Conservation (phyloP, 192 early-diverging fungal species). For the Podila clonocystis region DNA sequence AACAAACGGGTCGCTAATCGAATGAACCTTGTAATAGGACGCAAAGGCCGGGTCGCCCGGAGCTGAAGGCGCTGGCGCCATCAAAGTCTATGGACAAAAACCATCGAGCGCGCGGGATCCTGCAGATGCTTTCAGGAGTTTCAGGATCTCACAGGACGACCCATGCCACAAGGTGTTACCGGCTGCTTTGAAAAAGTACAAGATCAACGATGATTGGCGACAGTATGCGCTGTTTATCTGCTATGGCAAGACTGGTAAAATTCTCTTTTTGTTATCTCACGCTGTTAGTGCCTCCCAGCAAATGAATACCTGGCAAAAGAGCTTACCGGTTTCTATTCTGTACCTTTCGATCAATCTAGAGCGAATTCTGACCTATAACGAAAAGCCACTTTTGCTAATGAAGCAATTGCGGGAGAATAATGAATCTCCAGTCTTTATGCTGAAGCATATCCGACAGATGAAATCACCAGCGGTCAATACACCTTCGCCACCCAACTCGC, state of each 20-base stretch:
- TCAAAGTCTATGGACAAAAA: conserved; percentile 89
- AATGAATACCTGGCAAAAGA: neutral
- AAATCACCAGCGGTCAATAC: conserved; percentile 52
- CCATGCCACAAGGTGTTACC: conserved; percentile 88
- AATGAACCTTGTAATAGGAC: conserved; percentile 11
- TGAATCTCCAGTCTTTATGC: conserved; percentile 76
- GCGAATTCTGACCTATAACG: conserved; percentile 77
- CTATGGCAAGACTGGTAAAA: conserved; percentile 71
- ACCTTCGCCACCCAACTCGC: conserved; percentile 24
- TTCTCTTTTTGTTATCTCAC: neutral
- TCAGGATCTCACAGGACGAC: conserved; percentile 84
- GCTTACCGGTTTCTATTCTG: neutral
- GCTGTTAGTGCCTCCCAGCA: neutral
- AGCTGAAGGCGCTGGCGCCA: conserved; percentile 62
- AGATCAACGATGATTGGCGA: conserved; percentile 87
- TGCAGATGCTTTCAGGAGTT: conserved; percentile 84
- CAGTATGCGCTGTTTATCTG: conserved; percentile 87
- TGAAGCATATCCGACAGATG: conserved; percentile 68
- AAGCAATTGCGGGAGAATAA: conserved; percentile 79
- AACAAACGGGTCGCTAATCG: neutral
- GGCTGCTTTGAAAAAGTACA: conserved; percentile 91
- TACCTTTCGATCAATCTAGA: conserved; percentile 47
- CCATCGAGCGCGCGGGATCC: conserved; percentile 53
- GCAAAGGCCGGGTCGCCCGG: conserved; percentile 35
- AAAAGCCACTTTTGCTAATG: conserved; percentile 77